phyloP scores from a whole-genome alignment of 768 basidiomycete species.

The Lactifluus rugatus region DNA sequence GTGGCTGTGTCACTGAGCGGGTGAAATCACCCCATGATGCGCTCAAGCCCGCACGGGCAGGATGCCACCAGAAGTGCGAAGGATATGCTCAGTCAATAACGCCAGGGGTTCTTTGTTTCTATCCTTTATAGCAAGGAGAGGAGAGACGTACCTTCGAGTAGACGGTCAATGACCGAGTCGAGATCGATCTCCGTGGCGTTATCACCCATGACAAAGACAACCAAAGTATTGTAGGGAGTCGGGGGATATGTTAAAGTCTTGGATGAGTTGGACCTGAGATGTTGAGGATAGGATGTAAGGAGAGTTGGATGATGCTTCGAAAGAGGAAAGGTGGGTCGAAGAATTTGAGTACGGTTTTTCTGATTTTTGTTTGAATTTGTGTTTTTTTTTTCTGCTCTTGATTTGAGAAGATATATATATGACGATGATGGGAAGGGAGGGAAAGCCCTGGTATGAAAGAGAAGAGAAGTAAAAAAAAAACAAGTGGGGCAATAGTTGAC shows the following conservation, averaged over 20 bases:
- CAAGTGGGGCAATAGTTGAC: background rate
- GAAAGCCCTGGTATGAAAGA: background rate
- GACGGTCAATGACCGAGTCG: constrained; percentile 97
- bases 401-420: background rate
- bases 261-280: background rate
- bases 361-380: background rate
- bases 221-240: background rate
- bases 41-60: background rate
- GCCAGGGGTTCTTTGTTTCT: background rate
- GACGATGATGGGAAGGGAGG: background rate
- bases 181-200: constrained; percentile 90
- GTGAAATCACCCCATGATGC: background rate
- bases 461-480: background rate
- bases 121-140: background rate
- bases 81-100: background rate
- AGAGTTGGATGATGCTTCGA: constrained; percentile 8
- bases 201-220: constrained; percentile 50
- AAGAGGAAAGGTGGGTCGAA: constrained; percentile 1
- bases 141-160: constrained; percentile 80
- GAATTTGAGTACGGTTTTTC: background rate
- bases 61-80: background rate
- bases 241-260: background rate
- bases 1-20: background rate
- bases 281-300: constrained; percentile 10
- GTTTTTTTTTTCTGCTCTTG: background rate